Conservation (phyloP, 768 basidiomycete genomes). For the Tulasnella sp. region DNA sequence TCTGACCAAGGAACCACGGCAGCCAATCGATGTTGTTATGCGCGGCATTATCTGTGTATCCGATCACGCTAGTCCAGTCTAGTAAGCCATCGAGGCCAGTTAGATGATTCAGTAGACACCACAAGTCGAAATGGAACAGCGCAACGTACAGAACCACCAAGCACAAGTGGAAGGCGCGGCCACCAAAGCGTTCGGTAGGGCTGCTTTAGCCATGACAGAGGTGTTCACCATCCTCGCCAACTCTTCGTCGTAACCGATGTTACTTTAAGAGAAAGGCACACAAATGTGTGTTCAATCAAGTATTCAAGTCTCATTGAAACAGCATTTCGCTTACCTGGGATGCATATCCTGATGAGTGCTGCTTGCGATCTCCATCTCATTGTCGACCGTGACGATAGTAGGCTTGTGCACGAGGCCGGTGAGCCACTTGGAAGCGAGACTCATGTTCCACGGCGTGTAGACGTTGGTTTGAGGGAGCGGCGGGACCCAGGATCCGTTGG, state of each 20-base stretch:
- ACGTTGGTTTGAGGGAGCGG: conserved; percentile 29
- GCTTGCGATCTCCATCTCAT: conserved; percentile 46
- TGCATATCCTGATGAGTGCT: conserved; percentile 50
- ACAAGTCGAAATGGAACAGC: conserved; percentile 22
- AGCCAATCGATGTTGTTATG: conserved; percentile 44
- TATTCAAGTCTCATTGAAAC: background rate
- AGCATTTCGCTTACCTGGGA: conserved; percentile 28
- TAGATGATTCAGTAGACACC: conserved; percentile 21
- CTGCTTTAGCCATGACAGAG: conserved; percentile 34
- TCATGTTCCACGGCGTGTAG: conserved; percentile 41
- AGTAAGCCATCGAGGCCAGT: background rate
- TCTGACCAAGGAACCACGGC: conserved; percentile 44
- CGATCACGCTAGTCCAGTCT: conserved; percentile 45
- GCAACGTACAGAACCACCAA: conserved; percentile 25
- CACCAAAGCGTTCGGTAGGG: conserved; percentile 35
- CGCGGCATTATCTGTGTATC: conserved; percentile 39
- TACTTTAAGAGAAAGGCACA: conserved; percentile 22
- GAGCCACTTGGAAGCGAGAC: conserved; percentile 36
- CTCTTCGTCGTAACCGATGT: conserved; percentile 42
- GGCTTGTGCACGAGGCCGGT: conserved; percentile 38
- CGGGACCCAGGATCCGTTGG: conserved; percentile 39
- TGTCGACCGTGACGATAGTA: conserved; percentile 38
- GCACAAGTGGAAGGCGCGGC: conserved; percentile 35
- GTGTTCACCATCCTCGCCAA: conserved; percentile 35
- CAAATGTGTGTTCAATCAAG: background rate